A percentile compares a stretch with the other conserved stretches of the same genome.
Conservation (phyloP, 371 early-diverging fungal genomes). For the Zychaea mexicana region DNA sequence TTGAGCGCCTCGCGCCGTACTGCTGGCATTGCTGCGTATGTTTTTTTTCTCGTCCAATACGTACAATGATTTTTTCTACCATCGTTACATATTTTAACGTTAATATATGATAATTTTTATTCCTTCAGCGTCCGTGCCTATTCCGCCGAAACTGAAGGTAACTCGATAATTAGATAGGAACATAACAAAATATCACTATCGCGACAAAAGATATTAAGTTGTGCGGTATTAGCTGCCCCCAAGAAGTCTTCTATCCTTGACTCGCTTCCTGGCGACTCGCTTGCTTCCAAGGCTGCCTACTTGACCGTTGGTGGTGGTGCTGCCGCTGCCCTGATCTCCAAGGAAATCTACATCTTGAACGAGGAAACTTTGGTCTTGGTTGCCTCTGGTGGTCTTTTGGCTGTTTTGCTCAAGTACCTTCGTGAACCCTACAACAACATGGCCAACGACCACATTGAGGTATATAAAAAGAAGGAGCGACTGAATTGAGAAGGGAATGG, state of each 20-base stretch:
- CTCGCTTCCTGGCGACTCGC: conserved; percentile 87
- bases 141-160: conserved; percentile 40
- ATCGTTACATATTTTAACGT: background rate
- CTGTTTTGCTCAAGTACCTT: conserved; percentile 72
- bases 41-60: conserved; percentile 1
- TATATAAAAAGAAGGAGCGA: conserved; percentile 23
- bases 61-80: background rate
- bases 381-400: conserved; percentile 75
- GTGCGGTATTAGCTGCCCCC: no score
- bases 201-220: conserved; percentile 3
- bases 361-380: conserved; percentile 89
- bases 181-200: background rate
- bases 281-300: conserved; percentile 89
- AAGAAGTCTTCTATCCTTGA: conserved; percentile 90
- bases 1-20: conserved; percentile 41
- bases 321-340: conserved; percentile 88
- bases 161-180: background rate
- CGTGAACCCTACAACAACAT: conserved; percentile 89
- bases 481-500: background rate
- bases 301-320: conserved; percentile 84
- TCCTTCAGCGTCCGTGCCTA: conserved; percentile 38
- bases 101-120: background rate
- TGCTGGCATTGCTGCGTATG: conserved; percentile 47
- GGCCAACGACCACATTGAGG: conserved; percentile 81
- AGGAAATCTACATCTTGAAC: conserved; percentile 96